Evolutionary conservation across 176 grass and related monocot species (phyloP), one percentile per base, ranked within the genome.

Genomic region (Aegilops longissima): DNA sequence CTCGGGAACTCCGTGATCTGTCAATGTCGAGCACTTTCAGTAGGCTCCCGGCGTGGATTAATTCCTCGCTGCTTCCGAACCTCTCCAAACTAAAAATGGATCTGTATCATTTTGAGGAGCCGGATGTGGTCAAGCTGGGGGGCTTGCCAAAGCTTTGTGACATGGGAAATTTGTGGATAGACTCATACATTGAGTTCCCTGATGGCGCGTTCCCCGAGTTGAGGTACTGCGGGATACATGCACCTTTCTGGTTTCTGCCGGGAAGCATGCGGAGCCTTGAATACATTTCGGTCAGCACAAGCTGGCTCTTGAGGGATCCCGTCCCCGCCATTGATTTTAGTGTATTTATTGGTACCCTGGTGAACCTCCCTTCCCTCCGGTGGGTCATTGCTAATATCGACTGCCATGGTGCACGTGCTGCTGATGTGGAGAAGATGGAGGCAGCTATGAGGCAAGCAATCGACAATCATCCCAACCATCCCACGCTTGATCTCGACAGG

Each of bases 251-350:
- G 33, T 38, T 70, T 70, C 18, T 11, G 1, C 67, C 31, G 1
- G 67, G 67, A 70, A 9, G 8, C 8, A 70, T 70, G 67, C 17
- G 1, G 3, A 70, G 3, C 66, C 66, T 68, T 35, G 17, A 70
- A 10, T 4, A 0, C 3, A 38, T 70, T 11, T 0, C 0, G 7
- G 4, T 35, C 18, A 0, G 2, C 42, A 45, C 10, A 33, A 1
- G 3, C 2, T 0, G 3, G 31, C 0, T 0, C 0, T 3, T 69
- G 42, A 44, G 9, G 31, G 17, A 38, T 9, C 7, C 1, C 3
- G 36, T 20, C 67, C 7, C 1, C 3, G 36, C 9, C 67, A 10
- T 21, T 70, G 17, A 70, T 2, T 11, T 70, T 18, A 30, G 29
- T 30, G 3, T 21, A 0, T 70, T 70, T 38, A 45, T 45, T 45